A percentile compares a stretch with the other conserved stretches of the same genome.
Evolutionary conservation across 495 filamentous ascomycete species (phyloP).

Genomic region (Chaetomium tenue): DNA sequence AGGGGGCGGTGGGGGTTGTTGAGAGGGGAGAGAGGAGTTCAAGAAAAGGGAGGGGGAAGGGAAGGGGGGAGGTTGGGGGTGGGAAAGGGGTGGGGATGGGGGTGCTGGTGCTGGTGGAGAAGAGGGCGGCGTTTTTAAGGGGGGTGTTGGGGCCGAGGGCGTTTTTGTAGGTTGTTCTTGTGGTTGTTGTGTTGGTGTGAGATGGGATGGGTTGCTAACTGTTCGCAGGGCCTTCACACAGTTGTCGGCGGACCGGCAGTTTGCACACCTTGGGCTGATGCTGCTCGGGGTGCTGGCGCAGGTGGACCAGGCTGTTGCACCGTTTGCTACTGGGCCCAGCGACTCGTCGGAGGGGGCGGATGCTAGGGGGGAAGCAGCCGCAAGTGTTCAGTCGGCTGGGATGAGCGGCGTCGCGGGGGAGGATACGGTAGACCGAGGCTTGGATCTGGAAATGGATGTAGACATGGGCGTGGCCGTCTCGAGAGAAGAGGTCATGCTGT

Average conservation of each 20-base stretch:
- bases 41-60: conserved; percentile 17
- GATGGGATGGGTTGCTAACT: background rate
- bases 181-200: conserved; percentile 12
- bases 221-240: conserved; percentile 60
- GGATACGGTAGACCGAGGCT: background rate
- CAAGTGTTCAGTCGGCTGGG: too few species aligned
- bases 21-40: conserved; percentile 32
- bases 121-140: conserved; percentile 24
- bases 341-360: too few species aligned
- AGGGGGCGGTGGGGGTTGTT: conserved; percentile 22
- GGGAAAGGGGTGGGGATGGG: conserved; percentile 19
- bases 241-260: conserved; percentile 68
- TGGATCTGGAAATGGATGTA: background rate
- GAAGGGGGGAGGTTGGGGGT: conserved; percentile 2
- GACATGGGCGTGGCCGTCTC: conserved; percentile 31
- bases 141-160: conserved; percentile 29
- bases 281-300: conserved; percentile 65
- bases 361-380: too few species aligned
- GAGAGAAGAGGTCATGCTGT: conserved; percentile 10
- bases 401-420: background rate
- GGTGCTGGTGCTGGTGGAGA: conserved; percentile 16
- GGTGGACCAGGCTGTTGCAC: conserved; percentile 47
- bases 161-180: conserved; percentile 33
- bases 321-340: conserved; percentile 21
- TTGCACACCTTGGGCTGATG: conserved; percentile 74